phyloP scores from a whole-genome alignment of 768 basidiomycete genomes.

The Kwoniella dejecticola region DNA sequence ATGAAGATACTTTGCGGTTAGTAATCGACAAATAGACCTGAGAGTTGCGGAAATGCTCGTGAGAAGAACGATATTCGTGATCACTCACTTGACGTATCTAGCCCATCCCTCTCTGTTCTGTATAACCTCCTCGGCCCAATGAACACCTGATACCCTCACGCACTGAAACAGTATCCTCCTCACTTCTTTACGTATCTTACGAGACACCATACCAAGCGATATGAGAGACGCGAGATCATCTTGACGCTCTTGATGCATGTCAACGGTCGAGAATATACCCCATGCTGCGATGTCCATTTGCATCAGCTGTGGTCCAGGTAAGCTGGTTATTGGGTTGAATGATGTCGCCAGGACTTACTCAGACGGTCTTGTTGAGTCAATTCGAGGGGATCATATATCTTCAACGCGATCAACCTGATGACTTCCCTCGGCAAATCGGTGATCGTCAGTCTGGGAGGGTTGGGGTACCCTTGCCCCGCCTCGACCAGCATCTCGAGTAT shows the following conservation, averaged over 20 bases:
- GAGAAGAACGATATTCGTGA: no score
- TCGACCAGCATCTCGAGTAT: constrained; percentile 6
- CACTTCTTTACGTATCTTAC: constrained; percentile 41
- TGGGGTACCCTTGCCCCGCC: neutral
- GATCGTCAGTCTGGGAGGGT: neutral
- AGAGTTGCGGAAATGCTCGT: no score
- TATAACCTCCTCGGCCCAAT: constrained; percentile 39
- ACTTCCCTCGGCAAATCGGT: constrained; percentile 41
- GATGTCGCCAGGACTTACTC: constrained; percentile 46
- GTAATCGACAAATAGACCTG: neutral
- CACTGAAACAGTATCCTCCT: constrained; percentile 46
- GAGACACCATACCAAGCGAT: constrained; percentile 35
- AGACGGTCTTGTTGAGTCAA: constrained; percentile 49
- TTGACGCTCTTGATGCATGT: constrained; percentile 49
- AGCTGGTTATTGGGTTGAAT: no score
- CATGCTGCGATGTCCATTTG: constrained; percentile 44
- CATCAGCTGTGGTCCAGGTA: no score
- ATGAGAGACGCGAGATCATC: constrained; percentile 40
- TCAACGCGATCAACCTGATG: constrained; percentile 34
- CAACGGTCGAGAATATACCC: constrained; percentile 54
- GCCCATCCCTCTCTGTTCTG: constrained; percentile 43
- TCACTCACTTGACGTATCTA: constrained; percentile 46
- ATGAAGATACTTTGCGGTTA: neutral
- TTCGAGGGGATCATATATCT: constrained; percentile 45
- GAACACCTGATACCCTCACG: constrained; percentile 40